phyloP scores from a whole-genome alignment of 1,139 yeast genomes.

The Diutina ranongensis region DNA sequence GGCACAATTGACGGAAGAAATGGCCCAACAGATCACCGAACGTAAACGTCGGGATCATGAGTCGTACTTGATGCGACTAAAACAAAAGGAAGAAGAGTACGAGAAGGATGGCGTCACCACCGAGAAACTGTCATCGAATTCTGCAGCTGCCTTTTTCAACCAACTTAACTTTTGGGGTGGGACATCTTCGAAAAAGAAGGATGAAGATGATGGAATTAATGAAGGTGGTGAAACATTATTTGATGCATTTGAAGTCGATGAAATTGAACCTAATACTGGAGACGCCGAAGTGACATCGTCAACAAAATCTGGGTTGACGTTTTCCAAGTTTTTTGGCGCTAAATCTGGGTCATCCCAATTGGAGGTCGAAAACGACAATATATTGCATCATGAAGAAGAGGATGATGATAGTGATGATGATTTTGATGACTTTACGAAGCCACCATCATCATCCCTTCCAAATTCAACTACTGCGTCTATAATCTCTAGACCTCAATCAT shows the following conservation, averaged over 20 bases:
- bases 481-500: too few relatives aligned
- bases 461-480: too few relatives aligned
- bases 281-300: not conserved
- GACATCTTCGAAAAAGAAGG: not conserved
- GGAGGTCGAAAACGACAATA: not conserved
- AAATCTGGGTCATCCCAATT: too few relatives aligned
- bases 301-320: not conserved
- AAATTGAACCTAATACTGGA: not conserved
- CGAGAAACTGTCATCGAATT: not conserved
- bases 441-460: too few relatives aligned
- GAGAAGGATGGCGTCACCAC: conserved; percentile 15
- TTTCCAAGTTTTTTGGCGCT: not conserved
- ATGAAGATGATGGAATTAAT: not conserved
- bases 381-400: not conserved
- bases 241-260: not conserved
- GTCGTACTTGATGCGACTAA: conserved; percentile 23
- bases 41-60: conserved; percentile 33
- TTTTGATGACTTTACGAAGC: not conserved
- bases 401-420: not conserved
- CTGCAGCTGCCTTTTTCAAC: not conserved
- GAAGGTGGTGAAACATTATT: not conserved
- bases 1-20: conserved; percentile 18
- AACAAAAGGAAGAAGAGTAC: conserved; percentile 30
- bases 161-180: conserved; percentile 5
- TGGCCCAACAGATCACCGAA: conserved; percentile 27